Conservation (phyloP, 768 basidiomycete genomes). For the Sutorius australiensis region DNA sequence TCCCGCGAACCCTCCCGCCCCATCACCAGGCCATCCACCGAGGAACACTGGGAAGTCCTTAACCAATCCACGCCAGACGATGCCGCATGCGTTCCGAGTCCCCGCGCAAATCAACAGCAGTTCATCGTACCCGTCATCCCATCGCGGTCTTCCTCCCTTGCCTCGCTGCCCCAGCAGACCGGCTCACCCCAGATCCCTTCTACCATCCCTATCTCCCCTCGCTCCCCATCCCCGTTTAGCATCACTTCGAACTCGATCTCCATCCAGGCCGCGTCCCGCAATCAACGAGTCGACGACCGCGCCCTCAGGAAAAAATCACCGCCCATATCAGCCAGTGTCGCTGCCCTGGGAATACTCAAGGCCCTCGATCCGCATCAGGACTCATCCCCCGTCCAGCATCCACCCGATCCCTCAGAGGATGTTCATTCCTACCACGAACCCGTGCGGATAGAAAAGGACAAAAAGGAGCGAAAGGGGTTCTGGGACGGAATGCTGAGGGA, state of each 20-base stretch:
- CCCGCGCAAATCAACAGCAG: conserved; percentile 23
- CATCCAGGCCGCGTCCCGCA: conserved; percentile 15
- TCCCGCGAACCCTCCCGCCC: conserved; percentile 22
- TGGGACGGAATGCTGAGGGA: conserved; percentile 44
- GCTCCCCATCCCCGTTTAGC: conserved; percentile 48
- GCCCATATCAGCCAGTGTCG: conserved; percentile 26
- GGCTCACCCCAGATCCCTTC: conserved; percentile 38
- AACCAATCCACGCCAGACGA: conserved; percentile 26
- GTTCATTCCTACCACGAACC: conserved; percentile 22
- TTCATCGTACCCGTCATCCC: conserved; percentile 31
- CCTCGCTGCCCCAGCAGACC: conserved; percentile 41
- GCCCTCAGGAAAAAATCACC: conserved; percentile 28
- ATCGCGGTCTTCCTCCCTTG: conserved; percentile 51
- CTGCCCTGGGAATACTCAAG: conserved; percentile 24
- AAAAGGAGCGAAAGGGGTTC: conserved; percentile 53
- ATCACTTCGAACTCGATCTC: conserved; percentile 24
- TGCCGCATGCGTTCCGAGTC: conserved; percentile 17
- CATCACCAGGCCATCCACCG: conserved; percentile 31
- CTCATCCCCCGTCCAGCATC: conserved; percentile 3
- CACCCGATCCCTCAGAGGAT: conserved; percentile 31
- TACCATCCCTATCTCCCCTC: conserved; percentile 18
- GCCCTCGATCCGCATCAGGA: conserved; percentile 56
- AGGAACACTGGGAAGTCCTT: conserved; percentile 48
- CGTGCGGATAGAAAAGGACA: conserved; percentile 37
- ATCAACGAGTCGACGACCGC: conserved; percentile 21